Percentiles rank a stretch among this genome's conserved stretches.
These are phyloP conservation scores for Ascosphaera pollenicola DNA, from an alignment of 2,329 filamentous ascomycete genomes.

Conservation along the genomic window DNA sequence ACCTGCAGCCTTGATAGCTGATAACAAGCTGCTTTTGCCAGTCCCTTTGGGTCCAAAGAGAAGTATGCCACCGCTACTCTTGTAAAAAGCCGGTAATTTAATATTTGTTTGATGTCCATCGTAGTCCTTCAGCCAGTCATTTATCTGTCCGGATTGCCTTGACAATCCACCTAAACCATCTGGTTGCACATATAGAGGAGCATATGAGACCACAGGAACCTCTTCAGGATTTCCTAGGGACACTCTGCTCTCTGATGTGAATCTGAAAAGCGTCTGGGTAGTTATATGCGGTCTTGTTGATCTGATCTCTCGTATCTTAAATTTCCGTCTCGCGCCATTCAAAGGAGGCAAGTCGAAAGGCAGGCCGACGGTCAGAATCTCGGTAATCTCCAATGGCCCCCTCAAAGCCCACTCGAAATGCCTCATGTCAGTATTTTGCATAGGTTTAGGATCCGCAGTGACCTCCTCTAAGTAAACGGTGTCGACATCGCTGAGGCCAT, in stretches of 20 bases:
- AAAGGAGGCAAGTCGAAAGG: constrained; percentile 37
- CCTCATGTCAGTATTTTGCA: constrained; percentile 12
- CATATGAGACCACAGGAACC: constrained; percentile 3
- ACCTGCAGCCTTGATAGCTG: constrained; percentile 40
- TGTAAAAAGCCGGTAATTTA: constrained; percentile 20
- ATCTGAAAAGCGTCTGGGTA: constrained; percentile 14
- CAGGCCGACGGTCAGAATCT: constrained; percentile 48
- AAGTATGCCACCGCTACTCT: constrained; percentile 36
- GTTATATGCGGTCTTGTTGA: constrained; percentile 18
- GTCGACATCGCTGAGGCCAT: constrained; percentile 30
- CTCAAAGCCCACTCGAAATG: constrained; percentile 29
- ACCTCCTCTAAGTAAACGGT: constrained; percentile 39
- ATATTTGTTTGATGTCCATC: constrained; percentile 12
- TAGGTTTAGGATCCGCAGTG: not conserved
- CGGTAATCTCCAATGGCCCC: constrained; percentile 29
- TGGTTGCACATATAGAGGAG: constrained; percentile 13
- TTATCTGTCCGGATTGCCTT: constrained; percentile 41
- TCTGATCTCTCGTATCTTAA: constrained; percentile 39
- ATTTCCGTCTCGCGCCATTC: constrained; percentile 35
- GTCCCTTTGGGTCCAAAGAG: constrained; percentile 67
- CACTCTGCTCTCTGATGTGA: constrained; percentile 13
- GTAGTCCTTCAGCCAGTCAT: constrained; percentile 40
- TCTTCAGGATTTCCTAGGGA: constrained; percentile 11
- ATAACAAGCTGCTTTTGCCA: constrained; percentile 57
- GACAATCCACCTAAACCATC: constrained; percentile 45